A percentile compares a stretch with the other conserved stretches of the same genome.
Conservation (phyloP, 192 early-diverging fungal genomes). For the Backusella australiensis region DNA sequence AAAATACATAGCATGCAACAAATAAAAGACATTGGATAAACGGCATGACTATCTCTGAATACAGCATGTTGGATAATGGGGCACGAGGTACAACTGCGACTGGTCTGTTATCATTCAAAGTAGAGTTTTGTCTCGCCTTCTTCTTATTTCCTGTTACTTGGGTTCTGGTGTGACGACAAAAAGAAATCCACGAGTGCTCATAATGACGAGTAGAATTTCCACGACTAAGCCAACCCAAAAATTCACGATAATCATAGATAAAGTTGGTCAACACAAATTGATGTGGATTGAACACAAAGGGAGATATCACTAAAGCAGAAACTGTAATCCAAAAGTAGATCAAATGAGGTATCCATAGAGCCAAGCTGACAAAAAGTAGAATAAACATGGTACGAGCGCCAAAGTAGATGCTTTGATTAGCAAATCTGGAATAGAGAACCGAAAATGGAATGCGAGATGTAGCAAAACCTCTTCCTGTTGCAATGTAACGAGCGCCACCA, state of each 20-base stretch:
- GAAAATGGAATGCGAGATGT: slow-evolving; percentile 64
- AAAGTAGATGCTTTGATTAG: slow-evolving; percentile 65
- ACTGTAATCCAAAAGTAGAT: slow-evolving; percentile 72
- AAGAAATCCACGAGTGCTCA: slow-evolving; percentile 66
- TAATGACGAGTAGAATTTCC: slow-evolving; percentile 53
- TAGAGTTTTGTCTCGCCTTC: slow-evolving; percentile 37
- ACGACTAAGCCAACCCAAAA: slow-evolving; percentile 61
- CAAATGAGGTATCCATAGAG: slow-evolving; percentile 57
- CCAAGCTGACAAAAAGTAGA: slow-evolving; percentile 60
- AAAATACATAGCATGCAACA: slow-evolving; percentile 51
- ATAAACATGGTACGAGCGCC: slow-evolving; percentile 58
- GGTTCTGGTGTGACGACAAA: slow-evolving; percentile 59
- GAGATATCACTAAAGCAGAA: slow-evolving; percentile 58
- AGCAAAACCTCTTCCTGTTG: slow-evolving; percentile 71
- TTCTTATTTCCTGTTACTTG: slow-evolving; percentile 64
- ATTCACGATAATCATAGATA: slow-evolving; percentile 66
- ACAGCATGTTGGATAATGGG: slow-evolving; percentile 54
- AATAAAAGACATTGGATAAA: slow-evolving; percentile 54
- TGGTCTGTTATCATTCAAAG: slow-evolving; percentile 33
- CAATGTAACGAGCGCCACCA: slow-evolving; percentile 69
- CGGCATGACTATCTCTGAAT: slow-evolving; percentile 60
- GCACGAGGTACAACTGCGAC: slow-evolving; percentile 55
- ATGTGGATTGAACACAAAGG: slow-evolving; percentile 76
- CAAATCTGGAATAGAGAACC: slow-evolving; percentile 62
- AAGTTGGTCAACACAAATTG: slow-evolving; percentile 67